phyloP scores from a whole-genome alignment of 2,329 filamentous ascomycete genomes.

The Aspergillus proliferans region DNA sequence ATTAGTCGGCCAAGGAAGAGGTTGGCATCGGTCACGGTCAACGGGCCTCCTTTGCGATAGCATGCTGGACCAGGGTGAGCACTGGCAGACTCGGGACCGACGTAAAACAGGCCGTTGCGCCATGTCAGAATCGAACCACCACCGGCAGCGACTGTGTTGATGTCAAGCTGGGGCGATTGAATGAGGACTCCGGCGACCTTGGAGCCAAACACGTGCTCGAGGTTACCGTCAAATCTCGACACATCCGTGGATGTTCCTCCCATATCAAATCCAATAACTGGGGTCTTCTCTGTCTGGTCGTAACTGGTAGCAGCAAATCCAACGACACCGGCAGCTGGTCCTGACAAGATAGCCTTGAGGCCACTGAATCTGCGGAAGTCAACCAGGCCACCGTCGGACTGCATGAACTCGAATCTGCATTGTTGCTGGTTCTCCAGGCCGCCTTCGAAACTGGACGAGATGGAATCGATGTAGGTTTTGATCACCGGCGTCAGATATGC shows the following conservation, averaged over 20 bases:
- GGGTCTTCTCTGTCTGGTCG: conserved; percentile 71
- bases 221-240: conserved; percentile 75
- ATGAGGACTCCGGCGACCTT: conserved; percentile 86
- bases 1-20: conserved; percentile 74
- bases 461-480: conserved; percentile 60
- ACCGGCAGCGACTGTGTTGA: conserved; percentile 88
- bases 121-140: conserved; percentile 66
- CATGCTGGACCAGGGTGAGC: conserved; percentile 87
- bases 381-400: conserved; percentile 70
- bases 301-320: conserved; percentile 90
- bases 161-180: conserved; percentile 84
- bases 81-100: conserved; percentile 81
- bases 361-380: conserved; percentile 65
- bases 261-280: conserved; percentile 95
- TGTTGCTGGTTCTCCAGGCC: conserved; percentile 68
- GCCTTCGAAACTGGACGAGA: conserved; percentile 62
- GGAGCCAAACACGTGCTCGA: conserved; percentile 89
- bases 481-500: conserved; percentile 75
- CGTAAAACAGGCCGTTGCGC: conserved; percentile 78
- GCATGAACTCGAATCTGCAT: conserved; percentile 92
- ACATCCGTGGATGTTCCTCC: conserved; percentile 85
- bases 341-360: conserved; percentile 79
- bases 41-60: conserved; percentile 80
- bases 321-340: conserved; percentile 88
- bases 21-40: conserved; percentile 92